Evolutionary conservation across 176 grass and related monocot genomes (phyloP), one percentile per base, ranked within the genome.

Genomic region (Carex myosuroides): DNA sequence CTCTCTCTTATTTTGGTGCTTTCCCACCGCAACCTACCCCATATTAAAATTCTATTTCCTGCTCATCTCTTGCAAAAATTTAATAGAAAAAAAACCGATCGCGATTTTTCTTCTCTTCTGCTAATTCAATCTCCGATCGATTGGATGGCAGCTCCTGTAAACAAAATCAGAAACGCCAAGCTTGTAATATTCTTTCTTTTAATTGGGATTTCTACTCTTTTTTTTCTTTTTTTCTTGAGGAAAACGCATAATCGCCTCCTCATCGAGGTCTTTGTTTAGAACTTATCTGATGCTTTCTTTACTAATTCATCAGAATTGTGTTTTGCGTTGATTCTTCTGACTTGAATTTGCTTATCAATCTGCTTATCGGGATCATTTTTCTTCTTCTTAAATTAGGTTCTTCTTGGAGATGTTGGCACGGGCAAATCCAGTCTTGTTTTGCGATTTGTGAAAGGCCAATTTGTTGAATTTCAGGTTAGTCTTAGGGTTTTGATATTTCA

Each of bases 371-470:
- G 13, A 60, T 72, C 44, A 60, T 82, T 75, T 87, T 22, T 39
- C 37, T 39, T 39, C 37, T 37, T 42, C 37, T 3, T 10, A 59
- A 48, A 87, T 76, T 46, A 90, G 96, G 96, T 99, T 77, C 96
- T 99, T 89, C 91, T 99, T 16, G 93, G 96, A 54, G 96, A 99
- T 83, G 93, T 95, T 8, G 93, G 89, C 64, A 88, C 96, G 0
- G 96, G 96, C 74, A 99, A 99, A 82, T 95, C 96, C 66, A 99
- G 96, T 65, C 88, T 95, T 24, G 90, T 99, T 16, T 88, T 99
- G 26, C 91, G 96, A 60, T 99, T 99, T 61, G 93, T 99, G 1
- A 99, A 95, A n/a, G 96, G 96, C 61, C 96, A 99, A 86, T 99
- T 95, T 87, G 88, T 99, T 72, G 96, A 99, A 77, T 99, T 99